Percentiles rank a stretch among this genome's conserved stretches.
Evolutionary conservation across 495 filamentous ascomycete genomes (phyloP).

Genomic region (Aspergillus biplanus): DNA sequence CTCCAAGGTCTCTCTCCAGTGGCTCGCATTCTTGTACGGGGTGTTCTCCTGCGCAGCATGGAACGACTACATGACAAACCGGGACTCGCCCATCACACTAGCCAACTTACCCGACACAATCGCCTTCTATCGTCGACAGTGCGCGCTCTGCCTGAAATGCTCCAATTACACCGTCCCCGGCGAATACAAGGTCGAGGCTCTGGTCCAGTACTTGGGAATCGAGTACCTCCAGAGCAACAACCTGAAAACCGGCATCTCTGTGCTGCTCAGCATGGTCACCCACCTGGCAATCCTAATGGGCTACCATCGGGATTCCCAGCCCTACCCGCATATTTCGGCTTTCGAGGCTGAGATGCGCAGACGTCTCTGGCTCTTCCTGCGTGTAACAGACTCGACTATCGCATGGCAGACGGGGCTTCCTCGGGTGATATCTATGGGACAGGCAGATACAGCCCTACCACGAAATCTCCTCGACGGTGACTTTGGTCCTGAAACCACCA

Average conservation of each 20-base stretch:
- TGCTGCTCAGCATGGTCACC: conserved; percentile 5
- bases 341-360: conserved; percentile 44
- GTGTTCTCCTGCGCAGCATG: conserved; percentile 10
- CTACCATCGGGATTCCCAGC: conserved; percentile 33
- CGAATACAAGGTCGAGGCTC: conserved; percentile 3
- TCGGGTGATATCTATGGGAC: conserved; percentile 27
- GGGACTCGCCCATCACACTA: background rate
- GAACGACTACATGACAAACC: conserved; percentile 1
- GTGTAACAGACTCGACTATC: conserved; percentile 34
- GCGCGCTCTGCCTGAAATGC: background rate
- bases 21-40: conserved; percentile 16
- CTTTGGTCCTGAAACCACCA: conserved; percentile 31
- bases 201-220: conserved; percentile 2
- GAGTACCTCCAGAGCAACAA: conserved; percentile 12
- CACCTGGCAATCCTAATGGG: conserved; percentile 22
- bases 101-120: background rate
- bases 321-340: conserved; percentile 29
- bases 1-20: background rate
- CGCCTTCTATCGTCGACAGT: conserved; percentile 6
- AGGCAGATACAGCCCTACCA: conserved; percentile 37
- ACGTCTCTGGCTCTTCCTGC: conserved; percentile 34
- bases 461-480: conserved; percentile 40
- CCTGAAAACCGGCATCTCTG: conserved; percentile 6
- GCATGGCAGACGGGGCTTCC: conserved; percentile 44
- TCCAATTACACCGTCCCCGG: conserved; percentile 9